These are phyloP conservation scores for Penicillium canariense DNA, from an alignment of 495 filamentous ascomycete species.

Conservation along the genomic window DNA sequence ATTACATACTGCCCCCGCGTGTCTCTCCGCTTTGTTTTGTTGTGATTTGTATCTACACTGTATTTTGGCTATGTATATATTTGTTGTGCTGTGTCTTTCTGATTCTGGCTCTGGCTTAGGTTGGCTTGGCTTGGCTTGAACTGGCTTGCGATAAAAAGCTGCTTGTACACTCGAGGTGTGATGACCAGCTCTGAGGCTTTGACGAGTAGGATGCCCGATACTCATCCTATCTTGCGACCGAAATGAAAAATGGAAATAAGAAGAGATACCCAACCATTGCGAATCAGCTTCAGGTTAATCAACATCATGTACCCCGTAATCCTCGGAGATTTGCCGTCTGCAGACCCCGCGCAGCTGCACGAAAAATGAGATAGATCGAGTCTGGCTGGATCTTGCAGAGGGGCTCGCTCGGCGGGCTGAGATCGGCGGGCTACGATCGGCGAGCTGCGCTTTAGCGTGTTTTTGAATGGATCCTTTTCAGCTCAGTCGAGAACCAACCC, in stretches of 20 bases:
- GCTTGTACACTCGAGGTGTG: background rate
- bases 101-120: background rate
- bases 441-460: background rate
- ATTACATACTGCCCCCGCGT: background rate
- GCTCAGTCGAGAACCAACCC: background rate
- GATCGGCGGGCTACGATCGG: background rate
- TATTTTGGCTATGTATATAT: background rate
- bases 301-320: background rate
- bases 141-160: background rate
- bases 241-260: background rate
- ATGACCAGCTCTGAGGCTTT: background rate
- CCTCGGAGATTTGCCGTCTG: background rate
- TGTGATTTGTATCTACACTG: background rate
- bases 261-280: background rate
- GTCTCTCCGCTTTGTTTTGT: background rate
- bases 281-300: background rate
- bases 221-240: background rate
- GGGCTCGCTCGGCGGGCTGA: background rate
- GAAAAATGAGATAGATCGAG: background rate
- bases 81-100: background rate
- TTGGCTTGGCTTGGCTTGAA: background rate
- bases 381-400: background rate
- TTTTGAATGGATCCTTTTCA: background rate
- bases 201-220: slow-evolving; percentile 2
- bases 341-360: background rate